phyloP scores from a whole-genome alignment of 1,284 basidiomycete genomes.

The Papiliotrema nemorosa region DNA sequence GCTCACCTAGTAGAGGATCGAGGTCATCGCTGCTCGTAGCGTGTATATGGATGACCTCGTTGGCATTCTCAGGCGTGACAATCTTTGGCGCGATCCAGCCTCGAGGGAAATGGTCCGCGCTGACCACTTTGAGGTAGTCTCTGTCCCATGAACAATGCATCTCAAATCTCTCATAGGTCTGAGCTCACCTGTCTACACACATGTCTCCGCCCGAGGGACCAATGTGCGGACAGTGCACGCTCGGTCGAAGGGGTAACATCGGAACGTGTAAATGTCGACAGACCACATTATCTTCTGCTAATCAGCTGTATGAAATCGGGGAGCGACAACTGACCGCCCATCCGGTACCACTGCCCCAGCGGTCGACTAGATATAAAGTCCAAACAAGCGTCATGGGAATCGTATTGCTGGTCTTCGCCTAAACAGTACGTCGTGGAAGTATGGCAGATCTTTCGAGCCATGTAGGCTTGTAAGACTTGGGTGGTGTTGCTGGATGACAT shows the following conservation, averaged over 20 bases:
- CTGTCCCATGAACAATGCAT: not conserved
- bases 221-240: conserved; percentile 25
- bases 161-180: not conserved
- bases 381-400: conserved; percentile 16
- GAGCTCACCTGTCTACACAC: conserved; percentile 24
- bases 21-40: conserved; percentile 15
- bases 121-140: conserved; percentile 1
- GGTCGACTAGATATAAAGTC: conserved; percentile 5
- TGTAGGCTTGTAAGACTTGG: conserved; percentile 18
- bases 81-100: conserved; percentile 28
- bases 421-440: conserved; percentile 16
- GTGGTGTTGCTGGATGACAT: conserved; percentile 11
- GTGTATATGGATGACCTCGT: conserved; percentile 10
- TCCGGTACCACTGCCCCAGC: conserved; percentile 23
- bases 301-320: not conserved
- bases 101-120: conserved; percentile 20
- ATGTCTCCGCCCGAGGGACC: conserved; percentile 26
- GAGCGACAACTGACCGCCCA: conserved; percentile 2
- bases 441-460: conserved; percentile 18
- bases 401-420: conserved; percentile 23
- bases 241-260: conserved; percentile 22
- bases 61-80: conserved; percentile 26
- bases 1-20: conserved; percentile 18
- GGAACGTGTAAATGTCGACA: conserved; percentile 26
- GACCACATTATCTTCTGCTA: conserved; percentile 26